These are phyloP conservation scores for Pleurotus sapidus DNA, from an alignment of 768 basidiomycete species.

Conservation along the genomic window DNA sequence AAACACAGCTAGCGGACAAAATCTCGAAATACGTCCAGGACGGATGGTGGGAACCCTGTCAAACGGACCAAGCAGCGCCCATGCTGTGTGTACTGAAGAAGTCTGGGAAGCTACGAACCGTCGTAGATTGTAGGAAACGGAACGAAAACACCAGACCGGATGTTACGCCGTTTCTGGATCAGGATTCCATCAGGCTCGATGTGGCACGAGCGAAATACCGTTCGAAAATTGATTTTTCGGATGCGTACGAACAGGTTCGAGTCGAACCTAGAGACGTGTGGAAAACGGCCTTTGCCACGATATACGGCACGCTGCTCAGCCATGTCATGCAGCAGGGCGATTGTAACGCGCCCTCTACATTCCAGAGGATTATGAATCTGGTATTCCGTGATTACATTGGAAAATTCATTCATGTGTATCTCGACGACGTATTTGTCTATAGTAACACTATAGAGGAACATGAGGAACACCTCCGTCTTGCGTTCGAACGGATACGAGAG, in stretches of 20 bases:
- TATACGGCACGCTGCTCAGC: slow-evolving; percentile 34
- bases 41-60: slow-evolving; percentile 30
- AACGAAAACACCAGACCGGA: slow-evolving; percentile 41
- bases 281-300: slow-evolving; percentile 31
- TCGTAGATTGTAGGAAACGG: slow-evolving; percentile 28
- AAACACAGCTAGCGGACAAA: slow-evolving; percentile 27
- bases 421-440: slow-evolving; percentile 43
- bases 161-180: slow-evolving; percentile 37
- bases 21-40: slow-evolving; percentile 24
- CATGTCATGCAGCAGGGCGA: slow-evolving; percentile 41
- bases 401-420: slow-evolving; percentile 35
- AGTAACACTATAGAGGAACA: slow-evolving; percentile 36
- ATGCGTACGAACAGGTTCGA: slow-evolving; percentile 42
- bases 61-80: slow-evolving; percentile 24
- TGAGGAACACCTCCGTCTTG: slow-evolving; percentile 24
- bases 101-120: slow-evolving; percentile 26
- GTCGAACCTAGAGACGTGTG: slow-evolving; percentile 24
- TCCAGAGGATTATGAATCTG: slow-evolving; percentile 39
- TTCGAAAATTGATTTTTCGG: slow-evolving; percentile 37
- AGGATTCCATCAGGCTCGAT: slow-evolving; percentile 27
- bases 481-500: slow-evolving; percentile 26
- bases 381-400: slow-evolving; percentile 38
- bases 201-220: slow-evolving; percentile 26
- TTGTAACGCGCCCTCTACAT: slow-evolving; percentile 43
- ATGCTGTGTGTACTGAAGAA: slow-evolving; percentile 29